Conservation (phyloP, 2,329 filamentous ascomycete genomes). For the Rutstroemia sp. region DNA sequence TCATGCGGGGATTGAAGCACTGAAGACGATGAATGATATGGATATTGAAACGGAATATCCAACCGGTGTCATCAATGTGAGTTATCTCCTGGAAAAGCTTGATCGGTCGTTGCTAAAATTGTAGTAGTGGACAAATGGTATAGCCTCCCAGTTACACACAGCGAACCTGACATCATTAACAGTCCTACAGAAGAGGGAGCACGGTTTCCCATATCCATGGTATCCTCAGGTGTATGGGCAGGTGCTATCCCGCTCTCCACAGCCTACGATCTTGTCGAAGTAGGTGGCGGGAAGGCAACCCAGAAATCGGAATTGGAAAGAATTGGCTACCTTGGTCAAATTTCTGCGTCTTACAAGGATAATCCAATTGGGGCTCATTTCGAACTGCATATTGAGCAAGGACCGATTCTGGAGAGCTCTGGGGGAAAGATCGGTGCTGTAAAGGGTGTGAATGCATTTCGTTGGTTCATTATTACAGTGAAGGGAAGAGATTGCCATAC, state of each 20-base stretch:
- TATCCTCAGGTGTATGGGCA: constrained; percentile 70
- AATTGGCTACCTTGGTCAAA: constrained; percentile 60
- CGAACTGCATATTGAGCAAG: constrained; percentile 81
- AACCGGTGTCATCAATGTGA: constrained; percentile 21
- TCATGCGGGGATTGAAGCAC: constrained; percentile 63
- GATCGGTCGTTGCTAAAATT: constrained; percentile 37
- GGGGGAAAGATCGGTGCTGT: constrained; percentile 62
- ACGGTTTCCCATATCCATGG: constrained; percentile 68
- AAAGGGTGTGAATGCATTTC: constrained; percentile 65
- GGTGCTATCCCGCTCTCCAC: constrained; percentile 54
- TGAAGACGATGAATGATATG: constrained; percentile 60
- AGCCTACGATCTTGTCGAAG: constrained; percentile 55
- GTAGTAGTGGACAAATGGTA: constrained; percentile 11
- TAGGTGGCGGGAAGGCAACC: constrained; percentile 51
- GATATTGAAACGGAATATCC: constrained; percentile 57
- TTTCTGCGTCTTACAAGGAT: constrained; percentile 47
- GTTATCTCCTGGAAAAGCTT: neutral
- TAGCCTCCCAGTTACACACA: neutral
- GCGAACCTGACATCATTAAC: neutral
- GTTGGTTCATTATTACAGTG: constrained; percentile 64
- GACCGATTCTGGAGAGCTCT: constrained; percentile 61
- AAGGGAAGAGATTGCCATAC: constrained; percentile 64
- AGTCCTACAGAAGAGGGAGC: constrained; percentile 64
- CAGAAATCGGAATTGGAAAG: constrained; percentile 63
- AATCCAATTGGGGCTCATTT: constrained; percentile 71